A percentile compares a stretch with the other conserved stretches of the same genome.
phyloP scores from a whole-genome alignment of 2,329 filamentous ascomycete genomes.

The Dothidotthia symphoricarpi region DNA sequence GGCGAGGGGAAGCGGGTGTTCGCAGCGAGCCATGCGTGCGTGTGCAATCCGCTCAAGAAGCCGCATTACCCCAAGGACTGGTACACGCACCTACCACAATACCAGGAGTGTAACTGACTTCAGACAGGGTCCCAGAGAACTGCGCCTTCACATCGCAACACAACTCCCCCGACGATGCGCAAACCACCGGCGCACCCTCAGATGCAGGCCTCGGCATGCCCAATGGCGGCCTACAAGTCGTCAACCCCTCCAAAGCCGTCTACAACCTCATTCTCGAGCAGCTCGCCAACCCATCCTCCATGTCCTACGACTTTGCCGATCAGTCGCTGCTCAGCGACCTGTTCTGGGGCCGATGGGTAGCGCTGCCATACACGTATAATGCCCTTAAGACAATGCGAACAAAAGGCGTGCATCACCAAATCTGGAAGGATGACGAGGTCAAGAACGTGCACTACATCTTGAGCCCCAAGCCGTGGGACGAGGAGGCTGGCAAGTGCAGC shows the following conservation, averaged over 20 bases:
- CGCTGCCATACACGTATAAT: conserved; percentile 61
- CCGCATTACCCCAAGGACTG: conserved; percentile 75
- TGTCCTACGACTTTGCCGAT: conserved; percentile 60
- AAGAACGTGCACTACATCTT: conserved; percentile 65
- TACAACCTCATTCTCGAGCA: conserved; percentile 54
- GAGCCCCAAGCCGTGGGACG: conserved; percentile 63
- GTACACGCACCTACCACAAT: conserved; percentile 37
- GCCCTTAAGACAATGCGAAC: conserved; percentile 60
- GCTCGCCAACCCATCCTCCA: conserved; percentile 47
- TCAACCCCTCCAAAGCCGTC: conserved; percentile 55
- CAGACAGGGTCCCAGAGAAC: conserved; percentile 52
- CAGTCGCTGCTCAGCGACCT: conserved; percentile 59
- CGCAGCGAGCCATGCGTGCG: conserved; percentile 79
- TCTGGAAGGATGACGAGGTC: conserved; percentile 60
- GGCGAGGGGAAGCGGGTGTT: conserved; percentile 67
- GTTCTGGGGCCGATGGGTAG: conserved; percentile 58
- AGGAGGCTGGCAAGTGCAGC: conserved; percentile 45
- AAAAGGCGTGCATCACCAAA: conserved; percentile 56
- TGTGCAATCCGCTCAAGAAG: conserved; percentile 79
- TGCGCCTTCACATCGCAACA: conserved; percentile 63
- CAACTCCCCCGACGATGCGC: conserved; percentile 49
- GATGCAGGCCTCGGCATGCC: conserved; percentile 56
- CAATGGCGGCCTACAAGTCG: conserved; percentile 61
- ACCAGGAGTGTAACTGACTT: not conserved
- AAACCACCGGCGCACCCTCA: conserved; percentile 51